Conservation (phyloP, 2,329 filamentous ascomycete species). For the Colletotrichum noveboracense region DNA sequence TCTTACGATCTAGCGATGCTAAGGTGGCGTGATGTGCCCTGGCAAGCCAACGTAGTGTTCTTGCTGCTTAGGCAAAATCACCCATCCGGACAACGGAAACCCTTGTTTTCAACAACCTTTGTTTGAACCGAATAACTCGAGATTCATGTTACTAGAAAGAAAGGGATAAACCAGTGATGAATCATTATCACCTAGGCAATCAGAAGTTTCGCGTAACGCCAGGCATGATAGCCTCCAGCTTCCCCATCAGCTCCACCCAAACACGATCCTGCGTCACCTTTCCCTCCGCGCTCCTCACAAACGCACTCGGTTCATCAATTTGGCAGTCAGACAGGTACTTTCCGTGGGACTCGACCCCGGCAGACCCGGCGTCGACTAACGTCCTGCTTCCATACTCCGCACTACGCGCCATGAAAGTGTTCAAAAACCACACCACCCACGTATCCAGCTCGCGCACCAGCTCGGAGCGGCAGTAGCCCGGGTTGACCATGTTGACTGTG, state of each 20-base stretch:
- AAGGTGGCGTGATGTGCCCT: neutral
- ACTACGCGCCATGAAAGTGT: slow-evolving; percentile 42
- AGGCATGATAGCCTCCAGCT: slow-evolving; percentile 46
- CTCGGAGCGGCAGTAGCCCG: slow-evolving; percentile 56
- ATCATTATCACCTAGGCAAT: neutral
- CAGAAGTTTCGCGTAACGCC: slow-evolving; percentile 27
- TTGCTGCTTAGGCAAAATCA: too few species aligned
- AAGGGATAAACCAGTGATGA: rapidly evolving
- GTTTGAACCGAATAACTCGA: too few species aligned
- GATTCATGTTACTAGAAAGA: neutral
- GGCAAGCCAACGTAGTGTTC: too few species aligned
- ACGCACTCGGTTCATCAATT: slow-evolving; percentile 33
- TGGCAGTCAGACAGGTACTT: slow-evolving; percentile 45
- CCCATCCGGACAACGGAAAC: too few species aligned
- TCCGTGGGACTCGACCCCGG: slow-evolving; percentile 48
- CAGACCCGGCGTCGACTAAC: slow-evolving; percentile 39
- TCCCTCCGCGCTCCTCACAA: slow-evolving; percentile 45
- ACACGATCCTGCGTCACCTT: slow-evolving; percentile 38
- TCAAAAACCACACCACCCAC: slow-evolving; percentile 28
- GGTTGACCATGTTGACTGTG: slow-evolving; percentile 56
- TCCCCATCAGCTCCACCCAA: slow-evolving; percentile 46
- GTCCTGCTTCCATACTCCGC: slow-evolving; percentile 54
- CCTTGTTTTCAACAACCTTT: neutral
- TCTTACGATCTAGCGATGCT: neutral
- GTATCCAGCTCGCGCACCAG: slow-evolving; percentile 41